Base-by-base conservation (phyloP, 805 yeast genomes). In the Ogataea siamensis region DNA sequence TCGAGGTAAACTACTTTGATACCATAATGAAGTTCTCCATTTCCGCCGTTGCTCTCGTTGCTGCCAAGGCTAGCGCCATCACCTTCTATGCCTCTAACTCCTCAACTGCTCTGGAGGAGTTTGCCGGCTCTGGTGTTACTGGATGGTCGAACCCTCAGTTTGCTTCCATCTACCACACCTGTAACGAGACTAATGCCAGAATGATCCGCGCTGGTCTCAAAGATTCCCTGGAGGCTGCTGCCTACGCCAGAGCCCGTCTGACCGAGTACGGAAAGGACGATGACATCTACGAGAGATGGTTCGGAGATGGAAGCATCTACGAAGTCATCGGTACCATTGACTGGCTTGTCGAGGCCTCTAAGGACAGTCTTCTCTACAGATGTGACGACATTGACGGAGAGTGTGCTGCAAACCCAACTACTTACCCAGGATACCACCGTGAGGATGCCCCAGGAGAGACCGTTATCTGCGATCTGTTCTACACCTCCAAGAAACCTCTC, bases 381-480 rank as follows among this genome's bases (percentile, higher is more conserved):
- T 67, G 71, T 56, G 72, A 67, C 43, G 66, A 66, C 40, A 45
- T 54, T 11, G 70, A 66, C 42, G 66, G 64, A 5, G 47, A 53
- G 35, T 67, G 71, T 51, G 52, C 53, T 10, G 31, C 22, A 7
- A 40, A 57, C 17, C 46, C 53, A 15, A 57, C 51, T 18, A 58
- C 60, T 19, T 66, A 62, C 54, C 67, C 70, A 5, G 71, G 71
- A 18, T 64, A 66, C 28, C 64, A 65, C 57, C 57, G 71, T 45
- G 64, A 57, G 16, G 51, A 49, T 14, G 58, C 58, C 34, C 62
- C 56, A 16, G 49, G 62, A n/a, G 70, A 67, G 47, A 67, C 64
- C 12, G 69, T 64, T 15, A 60, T 67, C 37, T 67, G 72, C 51
- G 70, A 66, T 36, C 46, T 57, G 23, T 63, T 66, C 32, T 67